Evolutionary conservation across 2,329 filamentous ascomycete species (phyloP).

Genomic region (Stagonosporopsis rhizophila): DNA sequence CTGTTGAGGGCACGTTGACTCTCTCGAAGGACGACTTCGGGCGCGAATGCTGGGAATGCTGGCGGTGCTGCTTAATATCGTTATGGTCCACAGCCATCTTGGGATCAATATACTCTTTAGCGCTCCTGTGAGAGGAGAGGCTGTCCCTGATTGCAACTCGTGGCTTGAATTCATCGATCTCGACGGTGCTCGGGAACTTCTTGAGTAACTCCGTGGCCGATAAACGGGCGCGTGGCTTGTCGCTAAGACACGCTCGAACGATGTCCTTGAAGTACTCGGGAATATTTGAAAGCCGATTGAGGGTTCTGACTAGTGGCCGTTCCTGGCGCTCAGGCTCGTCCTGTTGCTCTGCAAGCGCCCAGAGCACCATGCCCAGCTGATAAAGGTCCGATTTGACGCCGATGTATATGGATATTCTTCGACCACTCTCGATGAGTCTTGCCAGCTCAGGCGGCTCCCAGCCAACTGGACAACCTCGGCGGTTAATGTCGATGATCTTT

Average conservation of each 20-base stretch:
- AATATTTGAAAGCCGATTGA: constrained; percentile 56
- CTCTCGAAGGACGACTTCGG: constrained; percentile 44
- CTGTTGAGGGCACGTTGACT: constrained; percentile 48
- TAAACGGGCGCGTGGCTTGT: constrained; percentile 73
- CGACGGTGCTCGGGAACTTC: constrained; percentile 38
- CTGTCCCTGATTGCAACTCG: constrained; percentile 39
- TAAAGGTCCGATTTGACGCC: constrained; percentile 97
- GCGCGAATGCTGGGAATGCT: constrained; percentile 27
- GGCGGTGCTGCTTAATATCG: constrained; percentile 49
- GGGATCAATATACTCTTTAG: constrained; percentile 58
- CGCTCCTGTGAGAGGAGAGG: constrained; percentile 51
- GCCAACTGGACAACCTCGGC: constrained; percentile 93
- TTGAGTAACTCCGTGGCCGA: constrained; percentile 75
- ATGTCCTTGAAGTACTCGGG: constrained; percentile 81
- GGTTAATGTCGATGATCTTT: constrained; percentile 98
- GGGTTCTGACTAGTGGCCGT: constrained; percentile 64
- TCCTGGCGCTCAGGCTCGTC: constrained; percentile 87
- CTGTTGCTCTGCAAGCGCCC: constrained; percentile 84
- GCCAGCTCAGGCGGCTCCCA: constrained; percentile 97
- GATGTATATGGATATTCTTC: constrained; percentile 95
- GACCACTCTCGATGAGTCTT: constrained; percentile 82
- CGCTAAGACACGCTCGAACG: constrained; percentile 77
- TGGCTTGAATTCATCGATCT: constrained; percentile 24
- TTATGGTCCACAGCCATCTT: constrained; percentile 53
- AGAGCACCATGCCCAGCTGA: constrained; percentile 96